Conservation (phyloP, 768 basidiomycete species). For the Basidioascus undulatus region DNA sequence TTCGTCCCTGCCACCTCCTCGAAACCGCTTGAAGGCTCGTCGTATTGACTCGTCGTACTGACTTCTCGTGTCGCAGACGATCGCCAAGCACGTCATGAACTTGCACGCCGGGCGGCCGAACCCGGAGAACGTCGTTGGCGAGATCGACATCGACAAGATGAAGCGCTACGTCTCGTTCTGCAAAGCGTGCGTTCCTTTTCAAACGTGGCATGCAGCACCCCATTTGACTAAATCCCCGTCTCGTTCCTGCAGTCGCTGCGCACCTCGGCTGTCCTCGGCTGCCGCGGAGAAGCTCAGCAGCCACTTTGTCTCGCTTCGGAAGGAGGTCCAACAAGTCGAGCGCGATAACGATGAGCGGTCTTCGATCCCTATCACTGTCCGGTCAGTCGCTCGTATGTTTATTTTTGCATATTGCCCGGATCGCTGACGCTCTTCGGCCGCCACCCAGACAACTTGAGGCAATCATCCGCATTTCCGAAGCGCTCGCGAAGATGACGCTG, state of each 20-base stretch:
- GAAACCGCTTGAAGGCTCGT: not conserved
- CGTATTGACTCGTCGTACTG: not conserved
- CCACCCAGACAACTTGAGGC: constrained; percentile 79
- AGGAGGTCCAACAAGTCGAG: constrained; percentile 87
- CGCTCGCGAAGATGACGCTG: constrained; percentile 79
- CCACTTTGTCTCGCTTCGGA: constrained; percentile 76
- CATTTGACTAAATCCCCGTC: not conserved
- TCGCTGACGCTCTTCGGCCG: constrained; percentile 9
- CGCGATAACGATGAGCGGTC: constrained; percentile 90
- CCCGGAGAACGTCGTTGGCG: constrained; percentile 36
- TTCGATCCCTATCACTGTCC: constrained; percentile 92
- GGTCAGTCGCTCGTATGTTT: constrained; percentile 28
- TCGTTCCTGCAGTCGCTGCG: constrained; percentile 49
- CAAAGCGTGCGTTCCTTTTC: constrained; percentile 39
- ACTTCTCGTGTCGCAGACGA: constrained; percentile 32
- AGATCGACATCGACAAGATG: constrained; percentile 95
- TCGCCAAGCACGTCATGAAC: constrained; percentile 94
- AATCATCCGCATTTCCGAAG: constrained; percentile 94
- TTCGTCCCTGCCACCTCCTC: not conserved
- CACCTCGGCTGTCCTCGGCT: constrained; percentile 74
- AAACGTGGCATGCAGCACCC: not conserved
- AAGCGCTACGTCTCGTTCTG: constrained; percentile 90
- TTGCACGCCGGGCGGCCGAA: constrained; percentile 89
- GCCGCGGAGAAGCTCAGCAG: constrained; percentile 90
- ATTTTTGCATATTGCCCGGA: not conserved